Conservation (phyloP, 2,329 filamentous ascomycete genomes). For the Hypocreales sp. region DNA sequence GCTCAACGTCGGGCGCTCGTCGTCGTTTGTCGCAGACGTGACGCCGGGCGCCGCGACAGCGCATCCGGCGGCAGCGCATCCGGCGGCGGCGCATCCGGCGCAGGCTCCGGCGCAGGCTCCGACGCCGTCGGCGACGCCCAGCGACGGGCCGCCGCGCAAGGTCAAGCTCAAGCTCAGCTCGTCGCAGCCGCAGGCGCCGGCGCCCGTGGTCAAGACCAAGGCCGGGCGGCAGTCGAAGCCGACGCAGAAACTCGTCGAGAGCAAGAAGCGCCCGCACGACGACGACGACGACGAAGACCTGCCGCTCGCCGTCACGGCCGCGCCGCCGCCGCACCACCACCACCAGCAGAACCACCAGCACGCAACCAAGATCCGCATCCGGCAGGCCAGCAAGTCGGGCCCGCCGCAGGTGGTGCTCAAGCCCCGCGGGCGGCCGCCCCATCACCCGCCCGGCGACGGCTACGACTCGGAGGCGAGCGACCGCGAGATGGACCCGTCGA, state of each 20-base stretch:
- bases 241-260: conserved; percentile 38
- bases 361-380: conserved; percentile 38
- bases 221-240: conserved; percentile 44
- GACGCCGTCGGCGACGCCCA: conserved; percentile 9
- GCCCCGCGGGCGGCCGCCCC: conserved; percentile 50
- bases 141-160: conserved; percentile 17
- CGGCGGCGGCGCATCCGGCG: not conserved
- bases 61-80: conserved; percentile 4
- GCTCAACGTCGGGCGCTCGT: conserved; percentile 20
- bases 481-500: conserved; percentile 69
- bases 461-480: conserved; percentile 96
- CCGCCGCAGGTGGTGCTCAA: conserved; percentile 33
- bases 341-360: not conserved
- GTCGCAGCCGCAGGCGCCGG: conserved; percentile 22
- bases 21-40: conserved; percentile 16
- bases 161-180: conserved; percentile 26
- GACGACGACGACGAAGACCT: conserved; percentile 38
- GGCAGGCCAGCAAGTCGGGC: conserved; percentile 20
- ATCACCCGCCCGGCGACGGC: conserved; percentile 64
- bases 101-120: not conserved
- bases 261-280: conserved; percentile 45
- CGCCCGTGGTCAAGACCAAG: conserved; percentile 33
- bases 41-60: conserved; percentile 7
- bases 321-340: not conserved
- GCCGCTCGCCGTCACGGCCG: conserved; percentile 11